Evolutionary conservation across 139 green algal species (phyloP), one percentile per base, ranked within the genome.

Genomic region (Micractinium sp.): DNA sequence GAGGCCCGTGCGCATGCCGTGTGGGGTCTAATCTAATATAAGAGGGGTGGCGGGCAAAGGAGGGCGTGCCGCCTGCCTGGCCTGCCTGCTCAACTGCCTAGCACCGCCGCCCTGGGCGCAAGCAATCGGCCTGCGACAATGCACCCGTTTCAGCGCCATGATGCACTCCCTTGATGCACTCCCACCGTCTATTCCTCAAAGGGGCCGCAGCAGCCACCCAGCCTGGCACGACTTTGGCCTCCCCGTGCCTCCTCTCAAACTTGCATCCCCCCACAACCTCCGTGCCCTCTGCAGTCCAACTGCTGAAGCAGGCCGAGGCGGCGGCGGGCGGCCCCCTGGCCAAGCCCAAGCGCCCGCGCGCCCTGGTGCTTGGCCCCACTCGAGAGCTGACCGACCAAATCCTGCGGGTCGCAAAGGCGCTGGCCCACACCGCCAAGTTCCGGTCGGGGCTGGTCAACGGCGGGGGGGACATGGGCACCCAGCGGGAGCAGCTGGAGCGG

Each of bases 301-400:
- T 90, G 31, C 82, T 98, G 15, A 97, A 97, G 88, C 77, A 89
- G 36, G 69, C 93, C 25, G 96, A 99, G 89, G 39, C 67, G 82
- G 86, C 89, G 56, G 90, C 90, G 33, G 92, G 91, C 25, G 92
- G 85, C 22, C 35, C 63, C 39, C 27, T 69, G n/a, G 82, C 89
- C 0, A 92, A 93, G 53, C 93, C 95, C 63, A 95, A 94, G 83
- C 92, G 96, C 22, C 97, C 97, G 0, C 90, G 96, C 0, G 94
- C 94, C 14, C 66, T 99, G 47, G 94, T 99, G 39, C 92, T 99
- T 88, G 94, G 94, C 0, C 97, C 96, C 63, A 98, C 96, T 18
- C 93, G 95, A 2, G 97, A 99, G 92, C 95, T 99, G 66, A 96
- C 96, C 15, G 96, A 99, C 29, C 97, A 99, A 93, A 97, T 99